These are phyloP conservation scores for Hypericum perforatum DNA, from an alignment of 345 rosid genomes.

Conservation along the genomic window DNA sequence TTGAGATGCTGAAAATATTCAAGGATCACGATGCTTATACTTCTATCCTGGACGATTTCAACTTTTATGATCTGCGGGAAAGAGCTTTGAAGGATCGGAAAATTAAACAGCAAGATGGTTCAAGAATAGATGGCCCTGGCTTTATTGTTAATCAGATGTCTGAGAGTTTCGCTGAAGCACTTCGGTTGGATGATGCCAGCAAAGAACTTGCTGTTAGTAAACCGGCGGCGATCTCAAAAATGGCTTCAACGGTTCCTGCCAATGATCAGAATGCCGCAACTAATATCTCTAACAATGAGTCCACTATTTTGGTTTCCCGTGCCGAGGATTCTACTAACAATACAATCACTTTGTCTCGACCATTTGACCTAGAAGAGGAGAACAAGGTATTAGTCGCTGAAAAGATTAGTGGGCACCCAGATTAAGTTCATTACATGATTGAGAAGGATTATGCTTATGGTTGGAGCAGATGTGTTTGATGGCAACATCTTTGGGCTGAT, in stretches of 20 bases:
- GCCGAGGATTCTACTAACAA: no score
- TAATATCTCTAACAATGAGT: not conserved
- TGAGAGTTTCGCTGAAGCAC: conserved; percentile 23
- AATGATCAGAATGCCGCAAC: not conserved
- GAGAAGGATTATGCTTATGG: no score
- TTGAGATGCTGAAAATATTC: conserved; percentile 60
- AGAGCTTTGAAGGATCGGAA: conserved; percentile 34
- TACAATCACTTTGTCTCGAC: no score
- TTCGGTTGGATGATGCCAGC: conserved; percentile 12
- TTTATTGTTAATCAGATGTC: conserved; percentile 30
- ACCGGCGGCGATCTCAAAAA: not conserved
- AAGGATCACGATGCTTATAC: conserved; percentile 44
- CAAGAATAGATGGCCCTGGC: conserved; percentile 13
- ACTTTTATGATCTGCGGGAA: conserved; percentile 51
- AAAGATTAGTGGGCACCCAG: no score
- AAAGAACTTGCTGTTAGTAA: conserved; percentile 4
- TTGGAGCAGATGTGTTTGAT: no score
- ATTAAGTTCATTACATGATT: no score
- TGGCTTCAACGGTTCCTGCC: not conserved
- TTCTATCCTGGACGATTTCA: conserved; percentile 57
- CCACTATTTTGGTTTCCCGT: not conserved
- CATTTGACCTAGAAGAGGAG: no score
- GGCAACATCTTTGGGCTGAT: no score
- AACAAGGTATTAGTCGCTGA: no score
- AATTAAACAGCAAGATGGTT: conserved; percentile 23